A percentile compares a stretch with the other conserved stretches of the same genome.
phyloP scores from a whole-genome alignment of 2,329 filamentous ascomycete genomes.

The Acrocalymma vagum region DNA sequence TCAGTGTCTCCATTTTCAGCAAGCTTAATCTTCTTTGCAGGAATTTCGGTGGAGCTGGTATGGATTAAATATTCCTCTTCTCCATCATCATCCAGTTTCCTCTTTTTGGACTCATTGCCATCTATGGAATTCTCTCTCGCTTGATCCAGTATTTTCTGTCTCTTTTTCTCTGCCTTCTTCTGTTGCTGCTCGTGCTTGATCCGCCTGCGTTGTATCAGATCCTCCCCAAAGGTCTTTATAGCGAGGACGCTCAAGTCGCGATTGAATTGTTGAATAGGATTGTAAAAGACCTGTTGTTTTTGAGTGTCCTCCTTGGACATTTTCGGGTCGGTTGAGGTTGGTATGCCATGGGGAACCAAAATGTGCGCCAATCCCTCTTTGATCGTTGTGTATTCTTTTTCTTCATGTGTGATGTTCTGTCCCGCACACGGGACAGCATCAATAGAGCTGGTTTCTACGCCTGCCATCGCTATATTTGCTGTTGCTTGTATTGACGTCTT shows the following conservation, averaged over 20 bases:
- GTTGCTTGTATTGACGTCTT: conserved; percentile 24
- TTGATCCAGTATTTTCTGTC: conserved; percentile 20
- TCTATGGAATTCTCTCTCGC: conserved; percentile 5
- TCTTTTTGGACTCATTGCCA: conserved; percentile 25
- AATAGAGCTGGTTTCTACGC: conserved; percentile 26
- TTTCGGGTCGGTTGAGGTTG: conserved; percentile 58
- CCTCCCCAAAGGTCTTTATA: conserved; percentile 87
- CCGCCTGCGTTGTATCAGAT: conserved; percentile 61
- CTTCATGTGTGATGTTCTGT: conserved; percentile 53
- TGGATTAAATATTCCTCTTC: too few relatives aligned
- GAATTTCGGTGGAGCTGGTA: conserved; percentile 17
- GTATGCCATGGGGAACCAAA: conserved; percentile 64
- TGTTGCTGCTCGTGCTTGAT: conserved; percentile 53
- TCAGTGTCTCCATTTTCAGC: conserved; percentile 21
- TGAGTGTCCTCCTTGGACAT: conserved; percentile 59
- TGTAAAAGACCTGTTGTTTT: conserved; percentile 91
- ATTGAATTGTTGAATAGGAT: conserved; percentile 99
- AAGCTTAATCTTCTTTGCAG: conserved; percentile 36
- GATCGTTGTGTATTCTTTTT: conserved; percentile 66
- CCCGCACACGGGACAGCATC: conserved; percentile 36
- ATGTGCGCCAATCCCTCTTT: conserved; percentile 75
- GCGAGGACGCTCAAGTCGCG: conserved; percentile 92
- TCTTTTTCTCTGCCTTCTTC: conserved; percentile 34
- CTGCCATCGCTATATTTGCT: conserved; percentile 14
- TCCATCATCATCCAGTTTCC: conserved; percentile 29